Base-by-base conservation (phyloP, 2,329 filamentous ascomycete genomes). In the Metarhizium rileyi region DNA sequence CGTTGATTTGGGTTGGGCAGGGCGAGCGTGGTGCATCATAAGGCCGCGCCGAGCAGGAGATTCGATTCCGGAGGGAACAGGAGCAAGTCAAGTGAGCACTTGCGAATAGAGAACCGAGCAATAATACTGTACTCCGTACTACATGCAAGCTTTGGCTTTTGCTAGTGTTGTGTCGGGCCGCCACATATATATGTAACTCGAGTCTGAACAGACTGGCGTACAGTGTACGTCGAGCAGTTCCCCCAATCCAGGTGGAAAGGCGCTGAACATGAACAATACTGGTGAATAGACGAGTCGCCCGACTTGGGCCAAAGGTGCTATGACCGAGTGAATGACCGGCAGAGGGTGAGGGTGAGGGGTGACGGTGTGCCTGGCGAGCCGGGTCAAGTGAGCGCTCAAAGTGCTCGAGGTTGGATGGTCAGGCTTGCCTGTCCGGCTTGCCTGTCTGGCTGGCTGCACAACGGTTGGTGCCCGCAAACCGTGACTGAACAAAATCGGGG, bases 1-100 rank as follows among this genome's bases (percentile, higher is more conserved):
- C 41, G 46, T 42, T 55, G 53, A 56, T 58, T 53, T 54, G 56
- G 45, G 48, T 51, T 45, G 36, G 26, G 23, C 23, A 7, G 12
- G 30, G n/a, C 42, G 43, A n/a, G n/a, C 30, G 41, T 23, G 18
- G 42, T 41, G 42, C 47, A 45, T 45, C 25, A 22, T 20, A 44
- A 35, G 14, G n/a, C 20, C 16, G 30, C 14, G 40, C 41, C 26
- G 41, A 48, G 9, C 47, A 23, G 41, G 25, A 48, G 22, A 44
- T n/a, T n/a, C n/a, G n/a, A n/a, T n/a, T n/a, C 20, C n/a, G 27
- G n/a, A 36, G 40, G 22, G 22, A n/a, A n/a, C n/a, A n/a, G n/a
- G 20, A 42, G 25, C 5, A 14, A 20, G 38, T 3, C 38, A 14
- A 25, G 22, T 20, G 18, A 9, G n/a, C n/a, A n/a, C n/a, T n/a